A percentile compares a stretch with the other conserved stretches of the same genome.
Conservation (phyloP, 2,329 filamentous ascomycete species). For the Penicillium sp. region DNA sequence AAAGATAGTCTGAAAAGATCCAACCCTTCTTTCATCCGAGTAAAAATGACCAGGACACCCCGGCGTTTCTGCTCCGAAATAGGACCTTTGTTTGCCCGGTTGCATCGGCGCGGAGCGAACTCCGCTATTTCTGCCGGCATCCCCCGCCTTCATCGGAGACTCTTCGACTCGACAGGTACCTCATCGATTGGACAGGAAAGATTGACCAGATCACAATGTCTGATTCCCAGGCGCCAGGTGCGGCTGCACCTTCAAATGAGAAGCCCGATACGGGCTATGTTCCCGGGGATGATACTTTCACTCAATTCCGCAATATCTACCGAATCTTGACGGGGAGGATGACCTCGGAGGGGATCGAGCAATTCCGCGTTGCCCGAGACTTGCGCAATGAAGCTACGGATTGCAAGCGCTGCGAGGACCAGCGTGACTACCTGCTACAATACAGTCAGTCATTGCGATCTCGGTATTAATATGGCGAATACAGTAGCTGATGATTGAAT, state of each 20-base stretch:
- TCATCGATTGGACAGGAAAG: neutral
- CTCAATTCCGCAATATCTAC: constrained; percentile 78
- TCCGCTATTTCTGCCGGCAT: constrained; percentile 24
- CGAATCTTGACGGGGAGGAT: constrained; percentile 69
- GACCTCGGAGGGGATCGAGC: constrained; percentile 60
- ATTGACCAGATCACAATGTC: constrained; percentile 22
- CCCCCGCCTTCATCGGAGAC: constrained; percentile 28
- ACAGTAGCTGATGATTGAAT: constrained; percentile 1
- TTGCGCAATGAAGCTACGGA: constrained; percentile 68
- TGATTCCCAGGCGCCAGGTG: constrained; percentile 21
- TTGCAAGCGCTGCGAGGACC: constrained; percentile 72
- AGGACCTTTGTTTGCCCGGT: constrained; percentile 6
- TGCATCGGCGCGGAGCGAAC: constrained; percentile 8
- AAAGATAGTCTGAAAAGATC: too few relatives aligned
- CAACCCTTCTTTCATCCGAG: too few relatives aligned
- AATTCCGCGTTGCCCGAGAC: constrained; percentile 75
- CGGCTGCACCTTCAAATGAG: constrained; percentile 15
- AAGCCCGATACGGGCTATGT: constrained; percentile 33
- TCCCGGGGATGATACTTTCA: constrained; percentile 38
- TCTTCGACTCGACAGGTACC: constrained; percentile 12
- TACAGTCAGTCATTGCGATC: constrained; percentile 49
- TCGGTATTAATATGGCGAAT: neutral
- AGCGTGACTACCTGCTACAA: constrained; percentile 75
- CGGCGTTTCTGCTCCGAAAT: constrained; percentile 4
- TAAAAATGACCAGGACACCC: neutral